These are phyloP conservation scores for Aspergillus steynii DNA, from an alignment of 495 filamentous ascomycete species.

Conservation along the genomic window DNA sequence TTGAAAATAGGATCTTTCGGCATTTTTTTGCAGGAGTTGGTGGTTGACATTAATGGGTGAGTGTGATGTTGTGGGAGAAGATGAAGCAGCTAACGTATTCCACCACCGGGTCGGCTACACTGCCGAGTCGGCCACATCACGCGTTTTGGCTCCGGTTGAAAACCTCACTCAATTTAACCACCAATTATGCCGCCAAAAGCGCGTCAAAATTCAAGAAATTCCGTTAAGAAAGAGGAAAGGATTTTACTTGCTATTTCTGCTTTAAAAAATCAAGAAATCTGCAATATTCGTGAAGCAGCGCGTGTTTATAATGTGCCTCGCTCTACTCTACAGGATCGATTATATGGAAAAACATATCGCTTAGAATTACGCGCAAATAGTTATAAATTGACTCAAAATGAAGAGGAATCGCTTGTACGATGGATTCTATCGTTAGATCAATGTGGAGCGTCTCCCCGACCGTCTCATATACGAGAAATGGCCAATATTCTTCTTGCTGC, in stretches of 20 bases:
- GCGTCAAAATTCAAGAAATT: slow-evolving; percentile 3
- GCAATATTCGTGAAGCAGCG: not conserved
- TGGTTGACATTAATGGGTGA: no score
- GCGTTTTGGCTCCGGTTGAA: slow-evolving; percentile 5
- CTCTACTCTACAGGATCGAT: not conserved
- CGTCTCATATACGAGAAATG: no score
- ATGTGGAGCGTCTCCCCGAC: not conserved
- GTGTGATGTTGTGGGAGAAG: no score
- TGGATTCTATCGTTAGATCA: not conserved
- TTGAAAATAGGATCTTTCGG: no score
- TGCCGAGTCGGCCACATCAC: slow-evolving; percentile 4
- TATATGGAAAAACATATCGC: not conserved
- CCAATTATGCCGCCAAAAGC: not conserved
- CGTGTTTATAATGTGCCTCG: not conserved
- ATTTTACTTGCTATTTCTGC: not conserved
- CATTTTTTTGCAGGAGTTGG: no score
- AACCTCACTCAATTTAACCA: not conserved
- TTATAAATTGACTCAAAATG: slow-evolving; percentile 2
- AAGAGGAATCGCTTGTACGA: slow-evolving; percentile 2
- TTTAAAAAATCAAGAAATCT: not conserved
- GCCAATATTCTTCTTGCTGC: no score
- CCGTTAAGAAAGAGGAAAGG: not conserved
- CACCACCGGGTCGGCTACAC: slow-evolving; percentile 1
- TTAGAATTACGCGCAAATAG: not conserved
- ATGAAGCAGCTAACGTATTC: slow-evolving; percentile 9